Base-by-base conservation (phyloP, 257 asterid species). In the Anisodus tanguticus region DNA sequence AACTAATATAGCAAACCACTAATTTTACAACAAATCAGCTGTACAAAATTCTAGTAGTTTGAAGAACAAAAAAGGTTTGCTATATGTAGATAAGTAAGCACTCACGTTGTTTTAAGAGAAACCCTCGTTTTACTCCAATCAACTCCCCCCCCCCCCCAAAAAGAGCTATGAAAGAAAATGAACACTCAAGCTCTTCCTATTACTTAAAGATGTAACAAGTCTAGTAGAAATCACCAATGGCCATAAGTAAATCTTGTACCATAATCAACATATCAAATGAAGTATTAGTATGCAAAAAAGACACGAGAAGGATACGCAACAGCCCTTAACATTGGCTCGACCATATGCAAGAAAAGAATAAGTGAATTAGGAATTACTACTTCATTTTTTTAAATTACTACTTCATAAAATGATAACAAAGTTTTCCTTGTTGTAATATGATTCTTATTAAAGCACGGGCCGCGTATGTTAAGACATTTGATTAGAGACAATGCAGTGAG, bases 291-390 rank as follows among this genome's bases (percentile, higher is more conserved):
- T 15, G 82, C 47, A 53, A 0, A 22, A 22, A 6, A 74, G 79
- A 76, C 91, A 95, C 45, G 8, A 77, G 79, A 81, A 94, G 98
- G 98, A 95, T 95, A 94, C 96, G 80, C 87, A 83, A 97, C 95
- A 63, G 97, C 97, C 93, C 88, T 95, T 86, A 97, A 85, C 87
- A 97, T 83, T 47, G 99, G 97, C 77, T 97, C 99, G 39, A 90
- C 91, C 94, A 97, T 95, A 97, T 96, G 96, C 89, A 87, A 86
- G 69, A 87, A 60, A 76, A 63, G 9, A 80, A 83, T 19, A 84
- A 72, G 83, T 13, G 84, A 62, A 71, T 83, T 79, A 11, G 72
- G 72, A 66, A 88, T 5, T 22, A 22, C 63, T 22, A 26, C 81
- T 74, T n/a, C n/a, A n/a, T n/a, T n/a, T n/a, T 26, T 26, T 26